Percentiles rank a stretch among this genome's conserved stretches.
Evolutionary conservation across 78 protist genomes (phyloP).

Genomic region (Capsaspora owczarzaki): DNA sequence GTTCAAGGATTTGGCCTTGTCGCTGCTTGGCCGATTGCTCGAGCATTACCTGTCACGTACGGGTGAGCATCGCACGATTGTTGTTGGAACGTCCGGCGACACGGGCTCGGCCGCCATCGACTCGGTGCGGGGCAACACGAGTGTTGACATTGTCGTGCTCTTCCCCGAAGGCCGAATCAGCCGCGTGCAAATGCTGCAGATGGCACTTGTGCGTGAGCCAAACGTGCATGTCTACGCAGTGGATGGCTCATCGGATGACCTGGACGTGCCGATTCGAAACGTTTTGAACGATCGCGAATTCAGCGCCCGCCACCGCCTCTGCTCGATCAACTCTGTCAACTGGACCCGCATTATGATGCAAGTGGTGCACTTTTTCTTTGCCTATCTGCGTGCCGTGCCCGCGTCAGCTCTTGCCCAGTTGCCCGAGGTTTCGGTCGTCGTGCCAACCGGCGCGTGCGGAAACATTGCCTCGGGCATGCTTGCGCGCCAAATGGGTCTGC

Average conservation of each 20-base stretch:
- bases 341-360: constrained; percentile 58
- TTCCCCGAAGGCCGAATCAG: constrained; percentile 55
- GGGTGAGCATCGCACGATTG: constrained; percentile 40
- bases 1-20: constrained; percentile 76
- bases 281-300: constrained; percentile 29
- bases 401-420: too few relatives aligned
- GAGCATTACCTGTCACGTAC: constrained; percentile 22
- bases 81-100: constrained; percentile 75
- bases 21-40: constrained; percentile 52
- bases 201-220: constrained; percentile 46
- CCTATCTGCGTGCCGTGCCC: constrained; percentile 24
- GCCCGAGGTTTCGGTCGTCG: too few relatives aligned
- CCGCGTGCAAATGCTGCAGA: constrained; percentile 46
- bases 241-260: constrained; percentile 50
- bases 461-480: constrained; percentile 54
- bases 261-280: constrained; percentile 37
- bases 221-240: constrained; percentile 47
- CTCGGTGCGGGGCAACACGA: constrained; percentile 40
- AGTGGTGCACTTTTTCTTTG: constrained; percentile 38
- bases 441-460: constrained; percentile 62
- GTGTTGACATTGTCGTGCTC: constrained; percentile 48
- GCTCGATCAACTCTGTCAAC: constrained; percentile 55
- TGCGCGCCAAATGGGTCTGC: constrained; percentile 45
- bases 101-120: constrained; percentile 73
- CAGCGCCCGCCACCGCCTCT: constrained; percentile 14